These are phyloP conservation scores for Fomitopsis serialis DNA, from an alignment of 768 basidiomycete genomes.

Conservation along the genomic window DNA sequence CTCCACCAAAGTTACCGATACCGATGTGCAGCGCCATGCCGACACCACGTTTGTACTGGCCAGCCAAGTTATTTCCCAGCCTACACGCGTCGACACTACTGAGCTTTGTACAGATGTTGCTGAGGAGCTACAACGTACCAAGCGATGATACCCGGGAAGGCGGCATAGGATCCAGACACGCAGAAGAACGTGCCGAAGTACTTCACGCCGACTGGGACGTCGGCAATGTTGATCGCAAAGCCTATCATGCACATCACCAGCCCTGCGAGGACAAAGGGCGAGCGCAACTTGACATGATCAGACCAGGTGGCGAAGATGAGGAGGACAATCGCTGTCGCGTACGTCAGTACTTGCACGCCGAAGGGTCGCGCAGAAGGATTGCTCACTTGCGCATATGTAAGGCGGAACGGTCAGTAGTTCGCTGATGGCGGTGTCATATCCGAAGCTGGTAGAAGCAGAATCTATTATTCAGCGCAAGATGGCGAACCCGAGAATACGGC, in stretches of 20 bases:
- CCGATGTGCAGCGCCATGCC: slow-evolving; percentile 66
- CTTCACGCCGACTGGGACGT: slow-evolving; percentile 46
- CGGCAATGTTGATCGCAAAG: slow-evolving; percentile 59
- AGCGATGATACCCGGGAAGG: slow-evolving; percentile 53
- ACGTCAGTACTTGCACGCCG: not conserved
- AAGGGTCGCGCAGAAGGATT: not conserved
- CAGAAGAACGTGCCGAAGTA: slow-evolving; percentile 72
- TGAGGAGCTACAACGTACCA: slow-evolving; percentile 31
- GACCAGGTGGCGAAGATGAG: slow-evolving; percentile 51
- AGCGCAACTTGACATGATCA: slow-evolving; percentile 49
- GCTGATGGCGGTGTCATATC: slow-evolving; percentile 47
- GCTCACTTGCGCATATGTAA: slow-evolving; percentile 57
- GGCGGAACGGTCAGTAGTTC: slow-evolving; percentile 66
- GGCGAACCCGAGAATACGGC: not conserved
- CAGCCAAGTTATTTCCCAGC: slow-evolving; percentile 57
- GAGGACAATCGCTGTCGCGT: slow-evolving; percentile 41
- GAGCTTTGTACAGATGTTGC: not conserved
- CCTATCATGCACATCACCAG: slow-evolving; percentile 51
- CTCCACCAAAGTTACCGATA: slow-evolving; percentile 60
- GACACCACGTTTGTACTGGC: slow-evolving; percentile 65
- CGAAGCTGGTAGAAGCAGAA: slow-evolving; percentile 39
- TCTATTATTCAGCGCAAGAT: not conserved
- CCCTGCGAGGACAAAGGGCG: slow-evolving; percentile 51
- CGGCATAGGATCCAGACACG: slow-evolving; percentile 57
- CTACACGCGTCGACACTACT: not conserved